Evolutionary conservation across 1,139 yeast genomes (phyloP), one percentile per base, ranked within the genome.

Genomic region (Geotrichum europaeum): DNA sequence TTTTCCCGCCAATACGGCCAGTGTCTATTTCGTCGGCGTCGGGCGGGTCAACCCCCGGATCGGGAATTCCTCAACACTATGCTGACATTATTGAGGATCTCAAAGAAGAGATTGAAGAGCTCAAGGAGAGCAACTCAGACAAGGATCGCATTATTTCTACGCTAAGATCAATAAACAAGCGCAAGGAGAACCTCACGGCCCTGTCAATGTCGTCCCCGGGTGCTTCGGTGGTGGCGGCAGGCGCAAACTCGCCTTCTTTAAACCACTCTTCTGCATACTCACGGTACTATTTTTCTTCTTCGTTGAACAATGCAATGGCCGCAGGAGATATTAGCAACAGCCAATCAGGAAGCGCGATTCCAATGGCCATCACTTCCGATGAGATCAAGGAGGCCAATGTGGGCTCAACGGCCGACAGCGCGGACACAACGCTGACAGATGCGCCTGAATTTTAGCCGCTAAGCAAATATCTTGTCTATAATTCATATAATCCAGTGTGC

Each of bases 91-190:
- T 86, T 62, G 79, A 78, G 62, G 91, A 85, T 51, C 86, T 87
- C 66, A 86, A 82, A 64, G 91, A 84, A 58, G 96, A 89, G 70
- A 83, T 90, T 12, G 71, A 76, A 56, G 89, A 85, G 60, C 76
- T 91, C 67, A 81, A 81, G 67, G 87, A 83, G 63, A 78, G 81
- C 57, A 73, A 89, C 58, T 80, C 81, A 59, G 82, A 83, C 66
- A 91, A 90, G 71, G 96, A 90, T 67, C 85, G 86, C 57, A 85
- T 91, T 64, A 89, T 91, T 61, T 82, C 82, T 64, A 91, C 95
- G 10, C 76, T 91, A 36, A 62, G 72, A 18, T 67, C 72, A 13
- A 63, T 70, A 49, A 67, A 68, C 59, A 67, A 67, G 57, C 67
- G 72, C 20, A 69, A 68, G 56, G 73, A 69, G 49, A 68, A 67